Evolutionary conservation across 305 asterid species (phyloP), one percentile per base, ranked within the genome.

Genomic region (Rubia occidens): DNA sequence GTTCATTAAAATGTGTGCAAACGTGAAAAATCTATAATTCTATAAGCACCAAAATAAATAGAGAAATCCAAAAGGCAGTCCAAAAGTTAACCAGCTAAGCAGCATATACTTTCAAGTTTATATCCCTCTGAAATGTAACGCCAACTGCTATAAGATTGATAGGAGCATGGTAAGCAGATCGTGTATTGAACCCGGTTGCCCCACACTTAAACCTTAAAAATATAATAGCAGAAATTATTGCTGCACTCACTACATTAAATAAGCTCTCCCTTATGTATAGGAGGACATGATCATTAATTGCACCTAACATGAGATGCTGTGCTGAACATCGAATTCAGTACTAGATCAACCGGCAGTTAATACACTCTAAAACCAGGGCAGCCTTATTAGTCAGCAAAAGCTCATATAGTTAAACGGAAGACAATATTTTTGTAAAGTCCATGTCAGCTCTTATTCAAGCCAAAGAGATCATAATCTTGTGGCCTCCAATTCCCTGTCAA

Each of bases 401-500:
- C 35, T 32, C 35, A 32, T 32, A 32, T 32, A 29, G 32, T 2
- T 29, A 29, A 29, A 29, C 1, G 35, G 35, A 32, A n/a, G 8
- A 11, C 10, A 18, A 24, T 11, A 47, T 11, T 11, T 32, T 20
- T 55, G 5, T 60, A 40, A 45, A 45, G 6, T 37, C 63, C 26
- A 17, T 64, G 15, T 26, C 37, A 29, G 11, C 35, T 6, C 44
- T 5, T 42, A 3, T 42, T 6, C 10, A 71, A 47, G 35, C 20
- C 2, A 13, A 55, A 49, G 32, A 2, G 21, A 7, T 21, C 8
- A 45, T 11, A 85, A 67, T 78, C 77, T 78, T 80, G 83, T 71
- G 76, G 9, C 9, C 44, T 8, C 55, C 20, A 49, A 4, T 49
- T 14, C 55, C 18, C 4, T 13, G 55, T 49, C 55, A 49, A 49